Evolutionary conservation across 257 asterid genomes (phyloP).

Genomic region (Solanum acaule): DNA sequence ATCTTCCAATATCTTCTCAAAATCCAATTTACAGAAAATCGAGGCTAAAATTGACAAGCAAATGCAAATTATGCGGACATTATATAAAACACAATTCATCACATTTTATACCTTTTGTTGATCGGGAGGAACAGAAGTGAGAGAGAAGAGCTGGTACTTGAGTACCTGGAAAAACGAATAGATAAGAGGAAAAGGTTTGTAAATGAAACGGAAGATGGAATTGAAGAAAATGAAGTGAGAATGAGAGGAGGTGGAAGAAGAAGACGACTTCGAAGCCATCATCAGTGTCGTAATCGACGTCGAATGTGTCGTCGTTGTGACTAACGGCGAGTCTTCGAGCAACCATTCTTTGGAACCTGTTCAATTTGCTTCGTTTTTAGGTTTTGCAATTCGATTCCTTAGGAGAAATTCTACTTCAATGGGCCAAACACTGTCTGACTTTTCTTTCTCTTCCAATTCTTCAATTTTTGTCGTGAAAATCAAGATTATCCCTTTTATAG

Average conservation of each 20-base stretch:
- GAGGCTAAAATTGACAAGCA: not conserved
- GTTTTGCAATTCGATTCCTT: not conserved
- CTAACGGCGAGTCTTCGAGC: slow-evolving; percentile 53
- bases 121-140: slow-evolving; percentile 83
- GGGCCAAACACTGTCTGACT: too few species aligned
- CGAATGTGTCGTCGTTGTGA: slow-evolving; percentile 55
- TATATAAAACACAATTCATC: not conserved
- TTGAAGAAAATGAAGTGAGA: not conserved
- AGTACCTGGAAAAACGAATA: slow-evolving; percentile 48
- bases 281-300: slow-evolving; percentile 76
- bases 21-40: not conserved
- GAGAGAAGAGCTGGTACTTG: slow-evolving; percentile 83
- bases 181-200: slow-evolving; percentile 6
- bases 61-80: not conserved
- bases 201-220: not conserved
- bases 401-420: not conserved
- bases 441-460: too few species aligned
- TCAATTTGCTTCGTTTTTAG: not conserved
- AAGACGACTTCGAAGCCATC: slow-evolving; percentile 78
- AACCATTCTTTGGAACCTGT: slow-evolving; percentile 33
- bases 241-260: not conserved
- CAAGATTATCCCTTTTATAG: too few species aligned
- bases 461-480: too few species aligned
- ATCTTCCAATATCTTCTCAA: not conserved
- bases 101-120: slow-evolving; percentile 54